A percentile compares a stretch with the other conserved stretches of the same genome.
Conservation (phyloP, 2,329 filamentous ascomycete species). For the Paraphaeosphaeria minitans region DNA sequence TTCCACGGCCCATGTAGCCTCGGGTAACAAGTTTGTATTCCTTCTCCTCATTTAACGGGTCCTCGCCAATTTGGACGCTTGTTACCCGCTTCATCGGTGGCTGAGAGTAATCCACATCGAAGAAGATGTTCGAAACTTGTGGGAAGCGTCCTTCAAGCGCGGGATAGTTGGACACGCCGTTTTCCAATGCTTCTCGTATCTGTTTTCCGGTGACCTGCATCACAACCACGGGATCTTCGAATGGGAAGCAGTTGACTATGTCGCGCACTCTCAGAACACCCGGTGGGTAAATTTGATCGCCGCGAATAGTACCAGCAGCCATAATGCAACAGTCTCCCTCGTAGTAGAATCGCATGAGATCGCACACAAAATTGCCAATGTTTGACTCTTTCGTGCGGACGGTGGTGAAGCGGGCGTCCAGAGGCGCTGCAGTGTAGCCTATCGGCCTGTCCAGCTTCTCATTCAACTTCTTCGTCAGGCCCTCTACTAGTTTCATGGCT, state of each 20-base stretch:
- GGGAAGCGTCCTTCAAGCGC: constrained; percentile 83
- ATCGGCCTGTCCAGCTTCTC: constrained; percentile 80
- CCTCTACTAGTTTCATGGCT: constrained; percentile 67
- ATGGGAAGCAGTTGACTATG: constrained; percentile 88
- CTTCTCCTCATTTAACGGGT: constrained; percentile 65
- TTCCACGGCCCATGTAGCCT: constrained; percentile 87
- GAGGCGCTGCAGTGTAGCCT: constrained; percentile 76
- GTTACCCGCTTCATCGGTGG: constrained; percentile 67
- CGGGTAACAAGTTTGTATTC: constrained; percentile 78
- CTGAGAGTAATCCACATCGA: constrained; percentile 70
- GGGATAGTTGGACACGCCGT: constrained; percentile 78
- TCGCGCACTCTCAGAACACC: constrained; percentile 79
- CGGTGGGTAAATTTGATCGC: constrained; percentile 85
- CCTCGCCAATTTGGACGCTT: constrained; percentile 64
- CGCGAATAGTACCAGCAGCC: constrained; percentile 83
- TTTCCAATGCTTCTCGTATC: constrained; percentile 81
- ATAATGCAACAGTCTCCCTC: constrained; percentile 81
- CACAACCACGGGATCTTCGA: constrained; percentile 87
- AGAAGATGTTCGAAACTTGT: constrained; percentile 83
- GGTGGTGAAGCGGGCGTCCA: constrained; percentile 86
- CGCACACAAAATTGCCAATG: constrained; percentile 87
- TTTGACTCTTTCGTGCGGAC: constrained; percentile 81
- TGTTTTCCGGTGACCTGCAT: constrained; percentile 73
- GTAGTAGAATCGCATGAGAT: constrained; percentile 87
- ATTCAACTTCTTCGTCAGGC: constrained; percentile 74